Percentiles rank a stretch among this genome's conserved stretches.
phyloP scores from a whole-genome alignment of 2,329 filamentous ascomycete species.

The Penicillium sp. region DNA sequence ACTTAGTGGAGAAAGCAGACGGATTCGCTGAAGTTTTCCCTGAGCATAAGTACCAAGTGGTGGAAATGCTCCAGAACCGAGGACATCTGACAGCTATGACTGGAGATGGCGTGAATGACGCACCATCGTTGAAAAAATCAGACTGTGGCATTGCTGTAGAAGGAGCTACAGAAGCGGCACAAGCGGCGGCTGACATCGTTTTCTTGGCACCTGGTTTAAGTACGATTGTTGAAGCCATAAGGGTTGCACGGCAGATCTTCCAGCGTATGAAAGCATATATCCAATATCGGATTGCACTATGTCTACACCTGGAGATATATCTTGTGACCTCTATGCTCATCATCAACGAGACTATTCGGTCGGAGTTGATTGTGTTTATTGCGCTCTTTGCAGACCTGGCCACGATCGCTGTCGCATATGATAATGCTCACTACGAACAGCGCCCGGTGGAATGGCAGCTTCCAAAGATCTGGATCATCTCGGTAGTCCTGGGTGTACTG shows the following conservation, averaged over 20 bases:
- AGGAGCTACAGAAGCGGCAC: slow-evolving; percentile 70
- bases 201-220: slow-evolving; percentile 71
- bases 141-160: slow-evolving; percentile 74
- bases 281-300: slow-evolving; percentile 44
- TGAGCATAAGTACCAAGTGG: slow-evolving; percentile 74
- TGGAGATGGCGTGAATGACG: slow-evolving; percentile 74
- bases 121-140: slow-evolving; percentile 71
- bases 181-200: slow-evolving; percentile 71
- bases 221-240: slow-evolving; percentile 72
- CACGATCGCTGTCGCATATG: slow-evolving; percentile 75
- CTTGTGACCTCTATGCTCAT: slow-evolving; percentile 76
- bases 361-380: slow-evolving; percentile 75
- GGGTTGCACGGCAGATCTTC: slow-evolving; percentile 73
- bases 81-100: slow-evolving; percentile 74
- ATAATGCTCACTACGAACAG: slow-evolving; percentile 73
- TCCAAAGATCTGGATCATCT: slow-evolving; percentile 77
- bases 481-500: slow-evolving; percentile 58
- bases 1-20: slow-evolving; percentile 72
- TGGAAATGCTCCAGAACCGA: slow-evolving; percentile 73
- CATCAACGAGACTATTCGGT: slow-evolving; percentile 72
- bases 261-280: slow-evolving; percentile 78
- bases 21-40: slow-evolving; percentile 74
- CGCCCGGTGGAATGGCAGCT: slow-evolving; percentile 78
- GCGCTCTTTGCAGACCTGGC: slow-evolving; percentile 77
- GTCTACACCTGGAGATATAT: slow-evolving; percentile 74